A percentile compares a stretch with the other conserved stretches of the same genome.
These are phyloP conservation scores for Lepiota brunneoincarnata DNA, from an alignment of 768 basidiomycete genomes.

Conservation along the genomic window DNA sequence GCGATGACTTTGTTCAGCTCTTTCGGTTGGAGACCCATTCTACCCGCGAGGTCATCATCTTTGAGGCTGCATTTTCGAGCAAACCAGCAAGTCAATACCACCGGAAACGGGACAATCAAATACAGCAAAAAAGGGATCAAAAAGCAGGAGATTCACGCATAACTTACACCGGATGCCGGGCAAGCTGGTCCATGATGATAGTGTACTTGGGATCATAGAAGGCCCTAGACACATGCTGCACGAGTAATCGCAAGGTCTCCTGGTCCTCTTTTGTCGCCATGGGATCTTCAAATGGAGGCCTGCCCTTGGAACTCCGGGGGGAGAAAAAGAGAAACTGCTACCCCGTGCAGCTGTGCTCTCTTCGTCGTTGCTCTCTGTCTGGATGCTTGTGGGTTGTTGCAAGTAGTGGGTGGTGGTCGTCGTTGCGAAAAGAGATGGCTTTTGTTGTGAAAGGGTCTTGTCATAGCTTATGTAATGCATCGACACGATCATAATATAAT, in stretches of 20 bases:
- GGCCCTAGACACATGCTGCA: conserved; percentile 88
- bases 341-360: not conserved
- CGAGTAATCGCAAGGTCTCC: conserved; percentile 80
- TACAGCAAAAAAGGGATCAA: conserved; percentile 16
- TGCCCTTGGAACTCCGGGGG: too few species aligned
- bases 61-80: conserved; percentile 72
- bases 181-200: conserved; percentile 92
- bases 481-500: not conserved
- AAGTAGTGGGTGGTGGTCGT: not conserved
- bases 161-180: conserved; percentile 94
- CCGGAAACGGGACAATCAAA: conserved; percentile 2
- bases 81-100: conserved; percentile 12
- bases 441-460: not conserved
- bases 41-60: conserved; percentile 90
- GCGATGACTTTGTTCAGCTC: conserved; percentile 90
- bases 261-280: conserved; percentile 79
- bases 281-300: too few species aligned
- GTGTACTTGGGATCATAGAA: conserved; percentile 94
- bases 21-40: conserved; percentile 86
- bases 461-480: conserved; percentile 2
- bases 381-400: not conserved
- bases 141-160: conserved; percentile 23
- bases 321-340: not conserved
- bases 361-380: too few species aligned
- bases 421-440: conserved; percentile 1